Percentiles rank a stretch among this genome's conserved stretches.
Conservation (phyloP, 2,329 filamentous ascomycete genomes). For the Teratosphaeria destructans region DNA sequence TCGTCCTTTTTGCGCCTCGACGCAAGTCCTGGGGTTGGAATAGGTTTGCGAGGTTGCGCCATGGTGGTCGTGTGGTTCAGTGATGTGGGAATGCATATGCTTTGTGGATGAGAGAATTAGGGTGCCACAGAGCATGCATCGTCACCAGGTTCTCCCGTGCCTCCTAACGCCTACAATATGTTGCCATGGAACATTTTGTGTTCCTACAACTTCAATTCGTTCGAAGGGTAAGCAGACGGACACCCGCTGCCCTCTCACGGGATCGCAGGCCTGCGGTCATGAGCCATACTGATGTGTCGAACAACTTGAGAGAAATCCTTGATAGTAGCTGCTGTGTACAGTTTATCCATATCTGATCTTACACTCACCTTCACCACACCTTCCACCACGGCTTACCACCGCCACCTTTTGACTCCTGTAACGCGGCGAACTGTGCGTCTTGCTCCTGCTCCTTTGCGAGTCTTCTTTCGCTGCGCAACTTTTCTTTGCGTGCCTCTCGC, state of each 20-base stretch:
- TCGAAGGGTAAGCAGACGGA: too few relatives aligned
- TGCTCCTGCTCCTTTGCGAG: slow-evolving; percentile 35
- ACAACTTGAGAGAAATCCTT: background rate
- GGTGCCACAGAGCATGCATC: too few relatives aligned
- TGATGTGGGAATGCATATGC: too few relatives aligned
- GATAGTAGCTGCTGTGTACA: background rate
- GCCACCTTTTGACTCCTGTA: slow-evolving; percentile 13
- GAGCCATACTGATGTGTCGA: background rate
- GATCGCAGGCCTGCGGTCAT: too few relatives aligned
- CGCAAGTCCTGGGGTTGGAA: too few relatives aligned
- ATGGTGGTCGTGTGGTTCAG: background rate
- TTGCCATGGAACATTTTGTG: too few relatives aligned
- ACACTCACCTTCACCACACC: slow-evolving; percentile 18
- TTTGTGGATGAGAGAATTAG: too few relatives aligned
- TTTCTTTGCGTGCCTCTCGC: slow-evolving; percentile 35
- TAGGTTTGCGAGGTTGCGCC: background rate
- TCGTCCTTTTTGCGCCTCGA: background rate
- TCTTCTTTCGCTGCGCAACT: slow-evolving; percentile 28
- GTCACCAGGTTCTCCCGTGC: too few relatives aligned
- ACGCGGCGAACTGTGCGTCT: slow-evolving; percentile 24
- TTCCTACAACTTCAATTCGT: too few relatives aligned
- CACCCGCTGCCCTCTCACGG: too few relatives aligned
- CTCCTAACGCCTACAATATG: too few relatives aligned
- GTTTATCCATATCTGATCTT: background rate
- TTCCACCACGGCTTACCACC: slow-evolving; percentile 25